These are phyloP conservation scores for Novymonas esmeraldas DNA, from an alignment of 208 protist species.

Conservation along the genomic window DNA sequence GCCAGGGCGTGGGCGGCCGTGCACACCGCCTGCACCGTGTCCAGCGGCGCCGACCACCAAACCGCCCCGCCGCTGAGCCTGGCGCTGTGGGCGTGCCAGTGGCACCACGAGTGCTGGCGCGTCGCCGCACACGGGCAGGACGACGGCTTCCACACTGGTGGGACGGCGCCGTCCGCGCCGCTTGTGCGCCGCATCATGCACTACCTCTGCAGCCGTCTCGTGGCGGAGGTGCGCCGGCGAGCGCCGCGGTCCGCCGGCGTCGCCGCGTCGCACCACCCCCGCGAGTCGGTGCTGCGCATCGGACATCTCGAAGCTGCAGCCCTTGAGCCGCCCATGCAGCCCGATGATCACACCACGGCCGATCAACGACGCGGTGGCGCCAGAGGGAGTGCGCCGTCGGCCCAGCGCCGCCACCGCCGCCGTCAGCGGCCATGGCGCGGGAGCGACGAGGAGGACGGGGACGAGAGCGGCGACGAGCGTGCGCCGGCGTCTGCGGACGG, in stretches of 20 bases:
- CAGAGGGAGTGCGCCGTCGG: neutral
- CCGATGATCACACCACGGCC: neutral
- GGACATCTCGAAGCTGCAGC: constrained; percentile 13
- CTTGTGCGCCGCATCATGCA: constrained; percentile 11
- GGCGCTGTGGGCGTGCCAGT: constrained; percentile 13
- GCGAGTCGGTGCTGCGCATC: constrained; percentile 11
- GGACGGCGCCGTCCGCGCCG: constrained; percentile 20
- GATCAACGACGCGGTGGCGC: neutral
- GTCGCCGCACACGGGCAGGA: constrained; percentile 31
- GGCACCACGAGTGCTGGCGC: constrained; percentile 29
- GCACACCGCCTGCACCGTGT: neutral
- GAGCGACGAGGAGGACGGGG: neutral
- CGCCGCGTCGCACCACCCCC: too few species aligned
- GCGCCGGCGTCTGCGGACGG: too few species aligned
- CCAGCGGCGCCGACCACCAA: too few species aligned
- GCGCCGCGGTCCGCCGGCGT: too few species aligned
- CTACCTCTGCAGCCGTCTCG: constrained; percentile 25
- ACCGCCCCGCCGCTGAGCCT: neutral
- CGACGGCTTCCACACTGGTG: constrained; percentile 29
- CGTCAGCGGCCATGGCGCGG: neutral
- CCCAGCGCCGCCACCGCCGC: too few species aligned
- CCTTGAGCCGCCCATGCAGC: constrained; percentile 5
- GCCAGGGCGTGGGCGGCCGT: constrained; percentile 8
- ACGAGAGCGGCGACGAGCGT: neutral
- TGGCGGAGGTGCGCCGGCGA: constrained; percentile 9